phyloP scores from a whole-genome alignment of 2,329 filamentous ascomycete species.

The Keithomyces neogunnii region DNA sequence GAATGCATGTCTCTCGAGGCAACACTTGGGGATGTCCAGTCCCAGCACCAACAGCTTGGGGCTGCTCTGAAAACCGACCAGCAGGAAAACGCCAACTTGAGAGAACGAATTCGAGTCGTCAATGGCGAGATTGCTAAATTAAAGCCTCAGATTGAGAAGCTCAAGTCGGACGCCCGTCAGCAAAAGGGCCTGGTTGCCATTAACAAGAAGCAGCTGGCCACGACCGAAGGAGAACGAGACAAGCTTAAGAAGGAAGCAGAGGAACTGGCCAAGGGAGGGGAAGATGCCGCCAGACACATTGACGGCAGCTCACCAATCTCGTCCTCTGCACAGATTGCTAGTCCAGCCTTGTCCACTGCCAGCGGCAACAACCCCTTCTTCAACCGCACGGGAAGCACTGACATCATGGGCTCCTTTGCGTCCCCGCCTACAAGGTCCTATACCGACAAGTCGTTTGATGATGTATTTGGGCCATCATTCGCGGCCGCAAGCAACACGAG shows the following conservation, averaged over 20 bases:
- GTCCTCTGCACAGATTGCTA: conserved; percentile 47
- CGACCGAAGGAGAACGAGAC: conserved; percentile 80
- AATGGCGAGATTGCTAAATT: conserved; percentile 78
- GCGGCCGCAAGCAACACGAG: conserved; percentile 24
- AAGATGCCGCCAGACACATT: conserved; percentile 46
- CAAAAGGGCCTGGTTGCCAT: conserved; percentile 96
- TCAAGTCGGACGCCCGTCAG: conserved; percentile 84
- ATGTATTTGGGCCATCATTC: conserved; percentile 71
- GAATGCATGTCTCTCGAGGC: conserved; percentile 80
- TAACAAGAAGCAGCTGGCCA: conserved; percentile 94
- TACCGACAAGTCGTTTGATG: conserved; percentile 69
- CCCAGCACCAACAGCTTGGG: conserved; percentile 69
- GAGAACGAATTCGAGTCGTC: conserved; percentile 76
- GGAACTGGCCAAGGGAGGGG: conserved; percentile 54
- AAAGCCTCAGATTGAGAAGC: conserved; percentile 86
- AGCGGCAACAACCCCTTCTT: conserved; percentile 96
- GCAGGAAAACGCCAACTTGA: conserved; percentile 75
- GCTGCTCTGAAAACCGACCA: conserved; percentile 76
- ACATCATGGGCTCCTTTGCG: conserved; percentile 47
- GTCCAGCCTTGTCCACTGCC: conserved; percentile 58
- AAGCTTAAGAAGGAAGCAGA: conserved; percentile 76
- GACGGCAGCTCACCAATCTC: conserved; percentile 42
- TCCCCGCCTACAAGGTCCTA: conserved; percentile 38
- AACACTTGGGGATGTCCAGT: conserved; percentile 70
- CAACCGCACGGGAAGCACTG: conserved; percentile 56